phyloP scores from a whole-genome alignment of 2,329 filamentous ascomycete species.

The Calonectria honghensis region DNA sequence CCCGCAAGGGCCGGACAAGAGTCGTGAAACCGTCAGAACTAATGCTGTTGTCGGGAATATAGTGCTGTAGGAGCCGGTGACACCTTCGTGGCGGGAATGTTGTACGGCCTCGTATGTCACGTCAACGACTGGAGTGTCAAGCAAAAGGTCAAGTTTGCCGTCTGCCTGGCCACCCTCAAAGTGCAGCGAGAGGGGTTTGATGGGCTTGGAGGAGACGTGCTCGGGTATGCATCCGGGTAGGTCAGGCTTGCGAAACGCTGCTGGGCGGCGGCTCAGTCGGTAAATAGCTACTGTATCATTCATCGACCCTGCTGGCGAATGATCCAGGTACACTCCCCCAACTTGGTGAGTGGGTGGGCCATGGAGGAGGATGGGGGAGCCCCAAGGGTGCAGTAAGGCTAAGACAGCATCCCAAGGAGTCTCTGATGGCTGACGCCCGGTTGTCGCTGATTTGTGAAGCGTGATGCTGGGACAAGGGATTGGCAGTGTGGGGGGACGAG shows the following conservation, averaged over 20 bases:
- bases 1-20: conserved; percentile 9
- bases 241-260: conserved; percentile 32
- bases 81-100: conserved; percentile 83
- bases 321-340: conserved; percentile 46
- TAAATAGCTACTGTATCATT: conserved; percentile 37
- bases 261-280: conserved; percentile 43
- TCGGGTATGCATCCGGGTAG: conserved; percentile 45
- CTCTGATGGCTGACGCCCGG: conserved; percentile 44
- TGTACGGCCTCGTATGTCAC: conserved; percentile 76
- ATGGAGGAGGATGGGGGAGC: conserved; percentile 31
- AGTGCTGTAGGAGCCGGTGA: conserved; percentile 85
- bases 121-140: conserved; percentile 68
- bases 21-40: conserved; percentile 45
- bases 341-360: conserved; percentile 48
- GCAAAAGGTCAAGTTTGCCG: conserved; percentile 75
- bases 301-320: conserved; percentile 40
- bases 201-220: conserved; percentile 64
- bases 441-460: conserved; percentile 49
- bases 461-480: conserved; percentile 46
- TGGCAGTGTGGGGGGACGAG: conserved; percentile 48
- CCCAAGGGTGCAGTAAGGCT: conserved; percentile 40
- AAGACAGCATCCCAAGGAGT: conserved; percentile 41
- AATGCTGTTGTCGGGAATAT: conserved; percentile 51
- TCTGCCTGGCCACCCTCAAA: conserved; percentile 80
- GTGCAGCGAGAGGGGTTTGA: conserved; percentile 80